Evolutionary conservation across 805 yeast species (phyloP).

Genomic region (Candida maltosa): DNA sequence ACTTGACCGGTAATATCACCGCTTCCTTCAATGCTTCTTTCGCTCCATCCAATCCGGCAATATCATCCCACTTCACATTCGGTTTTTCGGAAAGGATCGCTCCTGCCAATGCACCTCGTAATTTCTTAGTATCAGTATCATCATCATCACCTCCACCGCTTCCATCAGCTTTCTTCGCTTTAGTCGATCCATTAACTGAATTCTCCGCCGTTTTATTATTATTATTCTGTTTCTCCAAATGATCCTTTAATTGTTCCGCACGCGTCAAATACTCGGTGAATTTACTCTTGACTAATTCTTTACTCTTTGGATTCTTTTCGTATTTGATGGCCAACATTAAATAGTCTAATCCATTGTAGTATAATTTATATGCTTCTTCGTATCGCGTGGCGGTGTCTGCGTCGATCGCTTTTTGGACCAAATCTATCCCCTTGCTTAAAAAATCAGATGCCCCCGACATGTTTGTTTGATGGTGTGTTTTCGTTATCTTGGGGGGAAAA

Average conservation of each 20-base stretch:
- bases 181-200: conserved; percentile 55
- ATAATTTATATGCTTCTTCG: conserved; percentile 90
- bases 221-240: conserved; percentile 62
- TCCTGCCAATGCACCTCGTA: conserved; percentile 87
- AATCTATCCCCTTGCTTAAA: conserved; percentile 89
- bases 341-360: conserved; percentile 91
- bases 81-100: conserved; percentile 92
- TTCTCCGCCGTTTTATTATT: conserved; percentile 47
- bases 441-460: conserved; percentile 55
- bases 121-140: conserved; percentile 79
- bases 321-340: conserved; percentile 91
- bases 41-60: conserved; percentile 93
- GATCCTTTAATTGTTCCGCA: conserved; percentile 91
- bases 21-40: conserved; percentile 97
- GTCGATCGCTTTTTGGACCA: conserved; percentile 91
- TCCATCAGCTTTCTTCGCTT: conserved; percentile 47
- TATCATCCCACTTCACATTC: conserved; percentile 89
- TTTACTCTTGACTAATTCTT: conserved; percentile 82
- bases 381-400: conserved; percentile 87
- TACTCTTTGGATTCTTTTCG: conserved; percentile 86
- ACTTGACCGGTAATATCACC: conserved; percentile 91
- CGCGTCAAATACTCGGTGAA: conserved; percentile 88
- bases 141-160: conserved; percentile 59
- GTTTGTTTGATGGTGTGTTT: no score
- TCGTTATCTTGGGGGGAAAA: no score